Conservation (phyloP, 169 alveolate species). For the Plasmodium ovale region DNA sequence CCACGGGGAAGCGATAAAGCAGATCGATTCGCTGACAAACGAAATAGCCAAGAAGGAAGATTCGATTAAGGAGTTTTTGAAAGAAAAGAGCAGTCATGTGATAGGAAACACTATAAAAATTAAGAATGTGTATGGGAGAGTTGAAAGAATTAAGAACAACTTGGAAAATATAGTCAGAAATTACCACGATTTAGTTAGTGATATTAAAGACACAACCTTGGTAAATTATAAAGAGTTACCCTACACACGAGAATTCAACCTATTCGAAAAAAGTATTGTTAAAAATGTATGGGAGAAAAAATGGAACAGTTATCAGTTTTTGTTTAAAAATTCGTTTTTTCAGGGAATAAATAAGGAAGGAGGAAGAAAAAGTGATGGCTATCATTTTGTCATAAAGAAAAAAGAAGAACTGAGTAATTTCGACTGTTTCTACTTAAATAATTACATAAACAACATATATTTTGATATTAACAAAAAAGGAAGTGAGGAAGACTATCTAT, state of each 20-base stretch:
- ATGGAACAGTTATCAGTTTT: constrained; percentile 55
- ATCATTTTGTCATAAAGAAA: constrained; percentile 31
- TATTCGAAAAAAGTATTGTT: constrained; percentile 32
- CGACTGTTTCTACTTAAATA: constrained; percentile 71
- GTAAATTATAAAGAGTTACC: constrained; percentile 25
- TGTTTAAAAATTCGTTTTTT: constrained; percentile 31
- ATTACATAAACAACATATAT: constrained; percentile 58
- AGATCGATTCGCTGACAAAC: constrained; percentile 19
- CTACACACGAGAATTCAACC: constrained; percentile 17
- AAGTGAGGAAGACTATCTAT: constrained; percentile 55
- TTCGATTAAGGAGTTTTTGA: constrained; percentile 50
- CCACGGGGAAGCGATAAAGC: constrained; percentile 35
- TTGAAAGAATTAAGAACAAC: constrained; percentile 44
- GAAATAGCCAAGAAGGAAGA: constrained; percentile 47
- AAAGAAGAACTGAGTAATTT: constrained; percentile 58
- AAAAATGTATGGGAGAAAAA: constrained; percentile 63
- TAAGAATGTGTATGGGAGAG: constrained; percentile 68
- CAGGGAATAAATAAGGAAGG: neutral
- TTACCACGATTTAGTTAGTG: constrained; percentile 28
- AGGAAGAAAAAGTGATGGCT: constrained; percentile 1
- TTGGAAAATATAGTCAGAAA: constrained; percentile 40
- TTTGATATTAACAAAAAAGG: constrained; percentile 64
- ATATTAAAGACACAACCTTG: constrained; percentile 10
- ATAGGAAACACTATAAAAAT: constrained; percentile 70
- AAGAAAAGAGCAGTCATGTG: constrained; percentile 47